Base-by-base conservation (phyloP, 2,329 filamentous ascomycete species). In the Juglanconis sp. region DNA sequence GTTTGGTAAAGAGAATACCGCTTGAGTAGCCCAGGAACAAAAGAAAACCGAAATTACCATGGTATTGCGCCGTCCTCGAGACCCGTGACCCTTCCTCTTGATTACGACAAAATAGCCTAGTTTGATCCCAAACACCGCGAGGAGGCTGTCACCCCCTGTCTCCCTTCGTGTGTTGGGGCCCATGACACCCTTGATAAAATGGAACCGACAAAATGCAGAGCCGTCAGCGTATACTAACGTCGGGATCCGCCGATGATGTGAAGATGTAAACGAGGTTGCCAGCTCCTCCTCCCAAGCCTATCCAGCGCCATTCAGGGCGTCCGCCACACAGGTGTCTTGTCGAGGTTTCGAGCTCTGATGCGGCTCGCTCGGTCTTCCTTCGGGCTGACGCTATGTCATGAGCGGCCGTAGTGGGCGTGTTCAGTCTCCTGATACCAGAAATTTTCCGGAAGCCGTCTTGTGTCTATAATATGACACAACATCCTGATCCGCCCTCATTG, bases 381-480 rank as follows among this genome's bases (percentile, higher is more conserved):
- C 38, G 38, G 10, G 38, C 38, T 42, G 10, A 46, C 44, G 8
- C n/a, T 46, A n/a, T 46, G 8, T 17, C 15, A n/a, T 30, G 44
- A 17, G 17, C 44, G 31, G 11, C 5, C 36, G 17, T 15, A 15
- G 9, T 32, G 5, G 3, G 15, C 9, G 5, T 13, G n/a, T 24
- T 31, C 15, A 7, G 5, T 30, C n/a, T 5, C 17, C 31, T n/a
- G 38, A n/a, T 10, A n/a, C 4, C 53, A 24, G 31, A 17, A n/a
- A 11, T 46, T 31, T 46, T 30, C 4, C 17, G 15, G 11, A 47
- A 35, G 30, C 30, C 31, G n/a, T 31, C 13, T 34, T 36, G 17
- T 40, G 40, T 30, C 76, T 72, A 82, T 77, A 82, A 74, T 64
- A 84, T 80, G 53, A 83, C 76, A 65, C 81, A 84, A 71, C 81